Evolutionary conservation across 2,329 filamentous ascomycete species (phyloP).

Genomic region (Amphichorda felina): DNA sequence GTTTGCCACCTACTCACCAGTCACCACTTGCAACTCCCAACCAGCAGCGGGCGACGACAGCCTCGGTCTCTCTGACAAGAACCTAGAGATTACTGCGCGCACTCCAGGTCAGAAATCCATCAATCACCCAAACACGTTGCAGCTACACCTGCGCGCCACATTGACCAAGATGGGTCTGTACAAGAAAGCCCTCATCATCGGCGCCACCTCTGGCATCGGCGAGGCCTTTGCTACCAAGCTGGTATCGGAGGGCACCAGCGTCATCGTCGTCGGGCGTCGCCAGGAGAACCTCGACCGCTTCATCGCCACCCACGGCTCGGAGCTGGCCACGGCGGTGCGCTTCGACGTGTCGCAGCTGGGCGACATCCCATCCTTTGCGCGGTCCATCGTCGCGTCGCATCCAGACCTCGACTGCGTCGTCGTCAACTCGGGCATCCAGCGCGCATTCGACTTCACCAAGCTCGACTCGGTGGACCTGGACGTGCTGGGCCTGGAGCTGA

Average conservation of each 20-base stretch:
- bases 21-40: no score
- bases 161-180: no score
- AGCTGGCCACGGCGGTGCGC: conserved; percentile 20
- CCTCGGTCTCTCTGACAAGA: no score
- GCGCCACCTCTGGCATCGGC: conserved; percentile 16
- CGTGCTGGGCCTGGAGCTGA: conserved; percentile 13
- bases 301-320: conserved; percentile 26
- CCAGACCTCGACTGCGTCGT: conserved; percentile 32
- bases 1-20: no score
- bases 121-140: no score
- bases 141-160: no score
- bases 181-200: conserved; percentile 28
- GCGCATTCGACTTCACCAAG: conserved; percentile 17
- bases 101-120: no score
- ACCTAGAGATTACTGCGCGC: no score
- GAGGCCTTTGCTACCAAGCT: conserved; percentile 22
- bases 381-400: conserved; percentile 5
- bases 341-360: conserved; percentile 32
- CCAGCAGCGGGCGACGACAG: no score
- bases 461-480: conserved; percentile 14
- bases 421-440: conserved; percentile 45
- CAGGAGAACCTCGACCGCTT: conserved; percentile 35
- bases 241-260: conserved; percentile 25
- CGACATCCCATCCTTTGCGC: conserved; percentile 13
- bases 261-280: conserved; percentile 35